A percentile compares a stretch with the other conserved stretches of the same genome.
These are phyloP conservation scores for Prunus kanzakura DNA, from an alignment of 306 rosid species.

Conservation along the genomic window DNA sequence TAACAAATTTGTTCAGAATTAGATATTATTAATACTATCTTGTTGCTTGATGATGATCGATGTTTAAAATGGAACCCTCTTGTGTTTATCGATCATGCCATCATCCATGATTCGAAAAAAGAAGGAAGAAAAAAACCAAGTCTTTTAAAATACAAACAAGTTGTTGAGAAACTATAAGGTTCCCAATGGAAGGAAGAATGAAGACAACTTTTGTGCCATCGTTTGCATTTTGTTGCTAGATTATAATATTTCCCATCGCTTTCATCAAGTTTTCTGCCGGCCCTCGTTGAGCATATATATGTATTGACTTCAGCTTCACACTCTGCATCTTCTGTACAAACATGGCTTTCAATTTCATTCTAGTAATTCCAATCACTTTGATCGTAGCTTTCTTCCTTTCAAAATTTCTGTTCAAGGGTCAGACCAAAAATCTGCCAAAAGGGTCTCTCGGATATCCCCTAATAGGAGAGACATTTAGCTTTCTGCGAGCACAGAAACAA, in stretches of 20 bases:
- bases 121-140: too few relatives aligned
- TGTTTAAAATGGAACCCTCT: too few relatives aligned
- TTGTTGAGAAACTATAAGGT: not conserved
- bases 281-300: not conserved
- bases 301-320: not conserved
- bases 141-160: not conserved
- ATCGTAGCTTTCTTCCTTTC: constrained; percentile 26
- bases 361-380: constrained; percentile 32
- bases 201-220: not conserved
- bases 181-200: not conserved
- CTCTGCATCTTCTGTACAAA: not conserved
- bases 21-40: too few relatives aligned
- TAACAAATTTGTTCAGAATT: too few relatives aligned
- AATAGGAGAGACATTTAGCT: constrained; percentile 50
- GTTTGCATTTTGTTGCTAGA: not conserved
- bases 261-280: not conserved
- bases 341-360: constrained; percentile 19
- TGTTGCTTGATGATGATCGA: too few relatives aligned
- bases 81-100: too few relatives aligned
- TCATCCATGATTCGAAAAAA: too few relatives aligned
- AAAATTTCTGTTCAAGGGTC: constrained; percentile 28
- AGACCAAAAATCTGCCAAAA: constrained; percentile 40
- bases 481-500: constrained; percentile 33
- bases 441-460: constrained; percentile 53
- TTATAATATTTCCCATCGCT: not conserved